Conservation (phyloP, 352 stramenopile species). For the Pseudoperonospora humuli region DNA sequence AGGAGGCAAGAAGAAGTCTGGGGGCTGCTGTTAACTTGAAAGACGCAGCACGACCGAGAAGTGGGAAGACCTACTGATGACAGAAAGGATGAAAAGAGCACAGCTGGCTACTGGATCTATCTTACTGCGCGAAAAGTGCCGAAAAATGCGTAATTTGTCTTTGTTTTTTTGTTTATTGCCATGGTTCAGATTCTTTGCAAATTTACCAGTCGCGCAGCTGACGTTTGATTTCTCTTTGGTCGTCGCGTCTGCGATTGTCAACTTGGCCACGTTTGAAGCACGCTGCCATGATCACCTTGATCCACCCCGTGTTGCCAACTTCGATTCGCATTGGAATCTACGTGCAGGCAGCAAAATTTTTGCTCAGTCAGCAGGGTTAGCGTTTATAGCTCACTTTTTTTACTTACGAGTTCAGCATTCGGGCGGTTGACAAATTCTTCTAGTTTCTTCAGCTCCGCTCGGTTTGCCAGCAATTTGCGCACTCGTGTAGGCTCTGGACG, state of each 20-base stretch:
- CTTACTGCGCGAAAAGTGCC: constrained; percentile 12
- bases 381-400: not conserved
- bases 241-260: constrained; percentile 68
- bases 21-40: constrained; percentile 59
- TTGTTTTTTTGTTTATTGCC: constrained; percentile 26
- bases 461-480: constrained; percentile 67
- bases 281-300: constrained; percentile 74
- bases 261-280: constrained; percentile 59
- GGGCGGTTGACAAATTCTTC: constrained; percentile 51
- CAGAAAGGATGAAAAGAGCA: constrained; percentile 8
- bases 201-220: constrained; percentile 67
- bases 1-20: constrained; percentile 74
- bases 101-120: constrained; percentile 1
- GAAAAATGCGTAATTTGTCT: constrained; percentile 30
- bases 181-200: constrained; percentile 1
- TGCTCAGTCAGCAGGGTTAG: not conserved
- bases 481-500: constrained; percentile 57
- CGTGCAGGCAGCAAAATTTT: not conserved
- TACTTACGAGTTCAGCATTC: constrained; percentile 57
- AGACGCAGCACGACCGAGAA: constrained; percentile 1
- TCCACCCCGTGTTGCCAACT: constrained; percentile 71
- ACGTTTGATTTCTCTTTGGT: constrained; percentile 65
- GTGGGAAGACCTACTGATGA: constrained; percentile 5
- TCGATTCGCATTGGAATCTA: constrained; percentile 71
- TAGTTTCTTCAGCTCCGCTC: constrained; percentile 71